A percentile compares a stretch with the other conserved stretches of the same genome.
Conservation (phyloP, 1,139 yeast species). For the Suhomyces atakaporum region DNA sequence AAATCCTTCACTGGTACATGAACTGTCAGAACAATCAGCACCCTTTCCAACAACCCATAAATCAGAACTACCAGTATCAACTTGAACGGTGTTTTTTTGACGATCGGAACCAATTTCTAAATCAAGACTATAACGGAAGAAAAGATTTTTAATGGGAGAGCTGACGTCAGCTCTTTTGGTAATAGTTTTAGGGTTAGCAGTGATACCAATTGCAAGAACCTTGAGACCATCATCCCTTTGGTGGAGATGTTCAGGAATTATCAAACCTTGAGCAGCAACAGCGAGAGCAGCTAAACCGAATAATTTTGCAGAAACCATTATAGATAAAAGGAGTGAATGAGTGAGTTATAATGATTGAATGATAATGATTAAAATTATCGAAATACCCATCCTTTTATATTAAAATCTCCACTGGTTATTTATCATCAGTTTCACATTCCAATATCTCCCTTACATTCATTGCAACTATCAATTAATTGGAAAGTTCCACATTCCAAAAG, state of each 20-base stretch:
- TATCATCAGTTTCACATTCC: too few species aligned
- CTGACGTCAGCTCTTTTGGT: conserved; percentile 1
- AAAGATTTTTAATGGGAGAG: neutral
- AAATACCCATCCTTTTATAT: too few species aligned
- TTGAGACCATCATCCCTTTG: conserved; percentile 2
- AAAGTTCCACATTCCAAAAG: too few species aligned
- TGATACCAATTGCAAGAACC: conserved; percentile 1
- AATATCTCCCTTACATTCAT: too few species aligned
- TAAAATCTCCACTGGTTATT: too few species aligned
- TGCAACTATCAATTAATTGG: too few species aligned
- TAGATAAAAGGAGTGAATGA: too few species aligned
- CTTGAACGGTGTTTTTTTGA: conserved; percentile 12
- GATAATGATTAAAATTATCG: too few species aligned
- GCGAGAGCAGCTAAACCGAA: neutral
- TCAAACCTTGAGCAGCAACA: neutral
- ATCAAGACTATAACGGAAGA: conserved; percentile 7
- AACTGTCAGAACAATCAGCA: conserved; percentile 23
- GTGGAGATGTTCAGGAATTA: neutral
- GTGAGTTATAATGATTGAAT: too few species aligned
- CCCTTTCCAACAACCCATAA: conserved; percentile 24
- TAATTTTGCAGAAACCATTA: neutral
- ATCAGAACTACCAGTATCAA: conserved; percentile 28
- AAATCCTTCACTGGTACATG: conserved; percentile 13
- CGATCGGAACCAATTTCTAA: conserved; percentile 15
- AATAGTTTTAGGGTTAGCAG: neutral